phyloP scores from a whole-genome alignment of 164 flowering plant species.

The Chimonanthus salicifolius region DNA sequence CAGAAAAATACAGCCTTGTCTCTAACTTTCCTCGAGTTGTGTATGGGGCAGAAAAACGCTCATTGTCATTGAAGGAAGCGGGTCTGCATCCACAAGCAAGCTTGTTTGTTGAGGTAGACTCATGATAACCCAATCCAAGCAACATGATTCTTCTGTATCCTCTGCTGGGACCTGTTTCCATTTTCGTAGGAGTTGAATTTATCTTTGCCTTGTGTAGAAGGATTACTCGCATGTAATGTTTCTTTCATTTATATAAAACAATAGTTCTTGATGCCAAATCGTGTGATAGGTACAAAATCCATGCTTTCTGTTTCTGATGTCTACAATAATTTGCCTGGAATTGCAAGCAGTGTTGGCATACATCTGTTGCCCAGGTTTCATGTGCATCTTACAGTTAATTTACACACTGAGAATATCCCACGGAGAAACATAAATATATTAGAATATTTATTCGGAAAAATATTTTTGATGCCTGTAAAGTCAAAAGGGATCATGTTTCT shows the following conservation, averaged over 20 bases:
- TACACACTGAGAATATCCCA: not conserved
- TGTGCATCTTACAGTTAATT: not conserved
- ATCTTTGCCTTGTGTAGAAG: conserved; percentile 2
- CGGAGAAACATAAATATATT: not conserved
- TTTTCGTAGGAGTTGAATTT: not conserved
- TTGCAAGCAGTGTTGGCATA: no score
- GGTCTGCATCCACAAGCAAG: conserved; percentile 98
- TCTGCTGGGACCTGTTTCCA: conserved; percentile 5
- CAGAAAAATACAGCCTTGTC: conserved; percentile 64
- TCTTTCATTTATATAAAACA: not conserved
- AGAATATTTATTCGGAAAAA: not conserved
- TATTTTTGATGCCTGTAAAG: not conserved
- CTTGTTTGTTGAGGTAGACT: conserved; percentile 70
- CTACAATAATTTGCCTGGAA: not conserved
- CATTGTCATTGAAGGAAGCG: conserved; percentile 70
- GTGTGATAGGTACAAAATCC: conserved; percentile 2
- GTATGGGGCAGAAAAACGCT: conserved; percentile 63
- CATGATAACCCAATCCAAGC: conserved; percentile 15
- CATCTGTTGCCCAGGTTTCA: no score
- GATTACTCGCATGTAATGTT: not conserved
- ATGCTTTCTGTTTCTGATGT: conserved; percentile 1
- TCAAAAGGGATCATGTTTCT: not conserved
- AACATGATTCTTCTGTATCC: not conserved
- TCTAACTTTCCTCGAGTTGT: conserved; percentile 87
- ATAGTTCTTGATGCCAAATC: not conserved